Base-by-base conservation (phyloP, 441 rosid species). In the Rhodomyrtus psidioides region DNA sequence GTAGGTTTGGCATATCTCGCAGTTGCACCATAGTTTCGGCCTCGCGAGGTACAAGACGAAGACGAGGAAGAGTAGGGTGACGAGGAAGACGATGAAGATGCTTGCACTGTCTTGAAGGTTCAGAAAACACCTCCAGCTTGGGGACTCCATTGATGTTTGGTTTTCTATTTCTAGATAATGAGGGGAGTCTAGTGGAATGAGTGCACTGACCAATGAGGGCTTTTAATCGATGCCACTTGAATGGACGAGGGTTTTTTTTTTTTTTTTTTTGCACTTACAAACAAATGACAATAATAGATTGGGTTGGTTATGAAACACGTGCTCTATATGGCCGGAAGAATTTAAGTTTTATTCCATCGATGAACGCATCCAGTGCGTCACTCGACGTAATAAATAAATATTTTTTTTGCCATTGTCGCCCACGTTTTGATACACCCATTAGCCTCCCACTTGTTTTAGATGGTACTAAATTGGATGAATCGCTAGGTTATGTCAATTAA, bases 1-100 rank as follows among this genome's bases (percentile, higher is more conserved):
- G 85, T 91, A 93, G 42, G 93, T 86, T 9, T 83, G 42, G 83
- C 94, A 93, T 39, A 89, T 87, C 76, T 90, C 93, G 53, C 94
- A 93, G 87, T 88, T 90, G 89, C 93, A 93, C 92, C 93, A 87
- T 0, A 88, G 87, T 39, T 89, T 92, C 19, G 57, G 82, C 65
- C 86, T 53, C 28, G 59, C 79, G 28, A 90, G 46, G 7, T 55
- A 59, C 87, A 70, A 55, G 57, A 84, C 70, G 2, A 75, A 49
- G 15, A 89, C 13, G 58, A 56, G 60, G 55, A 42, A 82, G 53
- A 28, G 81, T 82, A 65, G 30, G n/a, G 55, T 53, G 86, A 81
- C 24, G 24, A 86, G 65, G 42, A 54, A 26, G 55, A 89, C 13
- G 46, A 88, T 53, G 16, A 91, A 62, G 86, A 86, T 82, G 62